These are phyloP conservation scores for Pythium sukuiense DNA, from an alignment of 352 stramenopile species.

Conservation along the genomic window DNA sequence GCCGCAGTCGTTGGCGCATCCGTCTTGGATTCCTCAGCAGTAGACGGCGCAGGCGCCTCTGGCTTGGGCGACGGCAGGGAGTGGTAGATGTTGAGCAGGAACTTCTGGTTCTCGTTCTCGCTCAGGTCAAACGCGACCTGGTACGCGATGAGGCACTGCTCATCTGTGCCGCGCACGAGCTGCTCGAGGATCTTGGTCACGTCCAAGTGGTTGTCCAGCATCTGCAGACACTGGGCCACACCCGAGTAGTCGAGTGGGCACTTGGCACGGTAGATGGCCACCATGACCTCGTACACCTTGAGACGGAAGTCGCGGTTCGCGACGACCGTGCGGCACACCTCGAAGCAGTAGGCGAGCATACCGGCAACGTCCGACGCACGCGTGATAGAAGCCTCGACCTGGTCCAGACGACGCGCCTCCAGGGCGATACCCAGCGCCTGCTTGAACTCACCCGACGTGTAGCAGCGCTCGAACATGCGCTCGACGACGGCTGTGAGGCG, in stretches of 20 bases:
- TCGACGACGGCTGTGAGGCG: conserved; percentile 96
- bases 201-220: conserved; percentile 82
- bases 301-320: conserved; percentile 92
- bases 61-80: conserved; percentile 69
- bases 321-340: conserved; percentile 93
- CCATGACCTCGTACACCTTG: conserved; percentile 93
- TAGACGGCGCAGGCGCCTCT: conserved; percentile 25
- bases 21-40: conserved; percentile 43
- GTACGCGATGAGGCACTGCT: conserved; percentile 91
- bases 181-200: conserved; percentile 87
- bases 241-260: conserved; percentile 69
- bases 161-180: conserved; percentile 72
- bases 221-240: conserved; percentile 88
- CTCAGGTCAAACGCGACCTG: conserved; percentile 98
- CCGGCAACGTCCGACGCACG: conserved; percentile 70
- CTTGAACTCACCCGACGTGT: conserved; percentile 91
- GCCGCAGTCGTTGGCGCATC: conserved; percentile 26
- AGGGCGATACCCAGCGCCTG: conserved; percentile 98
- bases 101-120: conserved; percentile 98
- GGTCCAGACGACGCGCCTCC: conserved; percentile 92
- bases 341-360: conserved; percentile 92
- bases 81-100: conserved; percentile 92
- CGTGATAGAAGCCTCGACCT: conserved; percentile 90
- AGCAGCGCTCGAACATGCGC: conserved; percentile 98
- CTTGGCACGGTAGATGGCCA: conserved; percentile 73